Base-by-base conservation (phyloP, 768 basidiomycete species). In the Cyathus striatus region DNA sequence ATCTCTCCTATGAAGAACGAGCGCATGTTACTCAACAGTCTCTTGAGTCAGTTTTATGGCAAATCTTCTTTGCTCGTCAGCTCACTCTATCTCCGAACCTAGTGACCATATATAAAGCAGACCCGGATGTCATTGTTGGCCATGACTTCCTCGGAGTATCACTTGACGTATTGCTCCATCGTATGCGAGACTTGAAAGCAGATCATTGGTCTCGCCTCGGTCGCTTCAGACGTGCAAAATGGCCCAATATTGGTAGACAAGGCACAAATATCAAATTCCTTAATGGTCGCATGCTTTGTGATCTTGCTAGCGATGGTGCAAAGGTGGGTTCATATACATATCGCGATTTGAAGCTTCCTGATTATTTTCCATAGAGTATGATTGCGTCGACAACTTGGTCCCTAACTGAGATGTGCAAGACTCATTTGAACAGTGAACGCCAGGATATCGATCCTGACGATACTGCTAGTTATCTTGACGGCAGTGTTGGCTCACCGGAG, bases 381-480 rank as follows among this genome's bases (percentile, higher is more conserved):
- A 98, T 99, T 58, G 67, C 84, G 1, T 98, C 96, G 3, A 97
- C 92, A 3, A 98, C 96, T 1, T 99, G 96, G 96, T 95, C 94
- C 2, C 67, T 98, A 41, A 91, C 90, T 6, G 96, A 99, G 63
- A 97, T 99, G 93, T 93, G 90, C 65, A 78, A 73, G 48, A 88
- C 91, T 1, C 87, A 95, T 59, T 78, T 99, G 49, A 84, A 85
- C 48, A 77, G 79, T 46, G 83, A 86, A 41, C 72, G 96, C 26
- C 86, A 96, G 56, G 96, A 98, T 49, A 93, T 96, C 48, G 95
- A 98, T 56, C 86, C 92, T 0, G 95, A 97, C 48, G 96, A 98
- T 55, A 95, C 91, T 0, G 83, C 90, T 22, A 73, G 77, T 49
- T 97, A 90, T 63, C 81, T 99, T 50, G 96, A 98, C 55, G 82